These are phyloP conservation scores for Pythium brassicae DNA, from an alignment of 352 stramenopile species.

Conservation along the genomic window DNA sequence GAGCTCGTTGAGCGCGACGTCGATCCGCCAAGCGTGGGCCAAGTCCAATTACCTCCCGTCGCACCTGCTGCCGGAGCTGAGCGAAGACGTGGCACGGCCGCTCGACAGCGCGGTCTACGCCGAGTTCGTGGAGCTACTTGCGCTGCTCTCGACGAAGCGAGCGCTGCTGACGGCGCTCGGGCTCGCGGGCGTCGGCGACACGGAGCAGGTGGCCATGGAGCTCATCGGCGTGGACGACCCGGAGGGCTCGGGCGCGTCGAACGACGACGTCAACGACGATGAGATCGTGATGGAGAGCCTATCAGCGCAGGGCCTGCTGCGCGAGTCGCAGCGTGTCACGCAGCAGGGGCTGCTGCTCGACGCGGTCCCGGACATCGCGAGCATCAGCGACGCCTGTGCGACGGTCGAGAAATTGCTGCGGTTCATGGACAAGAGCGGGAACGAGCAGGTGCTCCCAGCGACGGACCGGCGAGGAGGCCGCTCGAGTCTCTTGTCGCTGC, in stretches of 20 bases:
- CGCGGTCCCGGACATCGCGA: conserved; percentile 24
- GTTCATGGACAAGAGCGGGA: conserved; percentile 27
- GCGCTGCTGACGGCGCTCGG: conserved; percentile 28
- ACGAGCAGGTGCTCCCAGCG: conserved; percentile 19
- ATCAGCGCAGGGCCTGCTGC: conserved; percentile 44
- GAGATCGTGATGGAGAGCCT: conserved; percentile 62
- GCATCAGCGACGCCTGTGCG: conserved; percentile 28
- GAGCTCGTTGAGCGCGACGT: conserved; percentile 19
- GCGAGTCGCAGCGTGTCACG: conserved; percentile 27
- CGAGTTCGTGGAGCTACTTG: conserved; percentile 22
- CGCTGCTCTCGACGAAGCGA: conserved; percentile 18
- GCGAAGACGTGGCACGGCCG: conserved; percentile 8
- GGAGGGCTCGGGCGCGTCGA: conserved; percentile 15
- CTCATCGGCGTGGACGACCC: conserved; percentile 39
- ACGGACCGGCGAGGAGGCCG: conserved; percentile 37
- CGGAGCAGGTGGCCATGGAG: conserved; percentile 29
- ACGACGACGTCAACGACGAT: conserved; percentile 33
- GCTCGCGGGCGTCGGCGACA: conserved; percentile 21
- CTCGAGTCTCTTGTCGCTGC: conserved; percentile 41
- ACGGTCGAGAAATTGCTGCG: conserved; percentile 39
- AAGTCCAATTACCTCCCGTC: conserved; percentile 30
- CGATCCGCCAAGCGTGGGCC: conserved; percentile 42
- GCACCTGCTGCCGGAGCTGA: conserved; percentile 24
- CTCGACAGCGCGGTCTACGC: conserved; percentile 5
- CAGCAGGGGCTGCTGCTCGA: conserved; percentile 18